Evolutionary conservation across 371 early-diverging fungal genomes (phyloP), one percentile per base, ranked within the genome.

Genomic region (Circinella umbellata): DNA sequence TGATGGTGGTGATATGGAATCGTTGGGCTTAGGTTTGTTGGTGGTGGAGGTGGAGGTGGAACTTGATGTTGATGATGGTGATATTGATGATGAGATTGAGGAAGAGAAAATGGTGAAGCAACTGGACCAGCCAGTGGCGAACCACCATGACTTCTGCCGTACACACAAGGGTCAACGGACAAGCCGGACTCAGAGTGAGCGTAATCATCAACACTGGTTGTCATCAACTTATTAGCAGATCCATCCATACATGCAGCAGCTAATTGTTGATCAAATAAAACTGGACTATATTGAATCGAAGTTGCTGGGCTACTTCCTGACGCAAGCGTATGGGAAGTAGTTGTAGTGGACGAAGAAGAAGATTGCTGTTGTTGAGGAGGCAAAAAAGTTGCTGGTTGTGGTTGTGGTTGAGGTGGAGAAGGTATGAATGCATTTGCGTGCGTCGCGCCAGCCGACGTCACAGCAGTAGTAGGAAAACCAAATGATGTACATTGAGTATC

Each of bases 401-500:
- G 42, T 42, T 42, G 42, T 42, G 34, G 63, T 38, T 17, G 62
- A 34, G 66, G 66, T 36, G 62, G 48, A 36, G 51, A 67, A 61
- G 64, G 36, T 18, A 66, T 61, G 64, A 63, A 59, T 63, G 38
- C 37, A 57, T 42, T 35, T 36, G 62, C 47, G 59, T 71, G 71
- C 55, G 68, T 71, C 71, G 71, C 67, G 71, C 71, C 67, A 63
- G 71, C 67, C 67, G 71, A 67, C 68, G 67, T 54, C 48, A 55
- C 48, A 34, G 51, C 51, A 51, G 6, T 42, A 11, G 42, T 6
- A 42, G 71, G 11, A 18, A 67, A 63, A 39, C 55, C 67, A 64
- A 67, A 71, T 39, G 66, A 47, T 37, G 69, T 63, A 20, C 55
- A 34, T 66, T 47, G 66, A 36, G 54, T 39, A 59, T 66, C 67